Conservation (phyloP, 2,329 filamentous ascomycete species). For the Chaetothyriales sp. region DNA sequence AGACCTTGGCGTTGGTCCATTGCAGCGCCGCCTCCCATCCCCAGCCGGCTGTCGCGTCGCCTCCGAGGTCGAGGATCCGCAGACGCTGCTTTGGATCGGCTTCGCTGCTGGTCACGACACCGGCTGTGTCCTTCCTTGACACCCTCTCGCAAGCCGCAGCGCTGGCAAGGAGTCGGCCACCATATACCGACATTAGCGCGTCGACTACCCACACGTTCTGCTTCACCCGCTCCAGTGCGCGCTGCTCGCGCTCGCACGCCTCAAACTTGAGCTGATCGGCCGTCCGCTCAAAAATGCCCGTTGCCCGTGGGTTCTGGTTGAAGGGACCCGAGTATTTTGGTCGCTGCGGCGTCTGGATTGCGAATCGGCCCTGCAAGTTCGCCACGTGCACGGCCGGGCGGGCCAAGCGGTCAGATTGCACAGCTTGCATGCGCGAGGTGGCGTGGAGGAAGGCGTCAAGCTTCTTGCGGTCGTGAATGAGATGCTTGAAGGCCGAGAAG, state of each 20-base stretch:
- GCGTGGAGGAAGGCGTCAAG: conserved; percentile 75
- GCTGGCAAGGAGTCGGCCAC: conserved; percentile 45
- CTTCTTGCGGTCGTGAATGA: conserved; percentile 50
- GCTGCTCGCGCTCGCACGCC: conserved; percentile 58
- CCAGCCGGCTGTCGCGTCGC: conserved; percentile 79
- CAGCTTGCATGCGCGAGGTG: conserved; percentile 70
- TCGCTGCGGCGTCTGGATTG: conserved; percentile 57
- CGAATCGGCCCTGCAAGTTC: conserved; percentile 73
- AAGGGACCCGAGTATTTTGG: conserved; percentile 56
- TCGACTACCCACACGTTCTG: conserved; percentile 50
- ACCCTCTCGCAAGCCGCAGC: conserved; percentile 29
- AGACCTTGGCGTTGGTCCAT: conserved; percentile 73
- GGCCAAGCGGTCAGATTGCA: conserved; percentile 70
- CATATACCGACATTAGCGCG: conserved; percentile 46
- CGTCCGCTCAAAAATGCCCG: conserved; percentile 34
- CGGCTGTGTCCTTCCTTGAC: conserved; percentile 13
- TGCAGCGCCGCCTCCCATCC: conserved; percentile 84
- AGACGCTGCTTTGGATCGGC: conserved; percentile 34
- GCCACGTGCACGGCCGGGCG: conserved; percentile 60
- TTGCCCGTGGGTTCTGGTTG: conserved; percentile 58
- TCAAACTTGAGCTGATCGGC: conserved; percentile 26
- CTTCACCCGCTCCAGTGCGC: conserved; percentile 59
- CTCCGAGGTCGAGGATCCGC: conserved; percentile 73
- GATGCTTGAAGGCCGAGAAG: conserved; percentile 71
- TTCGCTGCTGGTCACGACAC: conserved; percentile 14